Evolutionary conservation across 768 basidiomycete species (phyloP), one percentile per base, ranked within the genome.

Genomic region (Cystobasidium ongulense): DNA sequence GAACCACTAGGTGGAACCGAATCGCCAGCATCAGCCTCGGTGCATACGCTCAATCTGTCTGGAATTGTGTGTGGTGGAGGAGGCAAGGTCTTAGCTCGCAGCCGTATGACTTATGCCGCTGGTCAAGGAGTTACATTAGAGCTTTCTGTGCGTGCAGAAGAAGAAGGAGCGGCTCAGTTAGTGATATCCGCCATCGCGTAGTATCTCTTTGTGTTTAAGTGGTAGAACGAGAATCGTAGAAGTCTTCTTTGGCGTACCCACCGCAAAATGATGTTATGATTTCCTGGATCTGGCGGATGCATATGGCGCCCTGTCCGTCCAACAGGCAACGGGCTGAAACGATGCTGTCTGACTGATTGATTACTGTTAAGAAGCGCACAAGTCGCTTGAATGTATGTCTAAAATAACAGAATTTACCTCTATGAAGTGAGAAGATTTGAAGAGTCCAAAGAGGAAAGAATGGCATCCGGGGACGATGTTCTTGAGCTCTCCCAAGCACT

Each of bases 111-210:
- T 13, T 97, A 86, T 82, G 88, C 90, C 53, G 84, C 88, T 75
- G 92, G 91, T 18, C 85, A 89, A 76, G 96, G 96, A 10, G 96
- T 99, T 21, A 94, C 92, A 36, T 83, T 99, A 73, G 94, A 98
- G 83, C 83, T 99, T 52, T 85, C 86, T 33, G 94, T 95, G 25
- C 88, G 95, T 63, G 93, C 93, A 64, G 96, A 99, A 81, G 89
- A 89, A 82, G 87, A 90, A 80, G 87, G 87, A 76, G 91, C 88
- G 5, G 92, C 91, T 79, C 85, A 88, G 76, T 86, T 99, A 62
- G 91, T 98, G 25, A 86, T 99, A 73, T 86, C 90, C 39, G 95
- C 96, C 57, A 92, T 99, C 77, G 87, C 75, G 25, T 80, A 29
- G 36, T 67, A 15, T 11, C 57, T 59, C 23, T 1, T 59, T 7